Base-by-base conservation (phyloP, 1,284 basidiomycete species). In the Caloboletus firmus region DNA sequence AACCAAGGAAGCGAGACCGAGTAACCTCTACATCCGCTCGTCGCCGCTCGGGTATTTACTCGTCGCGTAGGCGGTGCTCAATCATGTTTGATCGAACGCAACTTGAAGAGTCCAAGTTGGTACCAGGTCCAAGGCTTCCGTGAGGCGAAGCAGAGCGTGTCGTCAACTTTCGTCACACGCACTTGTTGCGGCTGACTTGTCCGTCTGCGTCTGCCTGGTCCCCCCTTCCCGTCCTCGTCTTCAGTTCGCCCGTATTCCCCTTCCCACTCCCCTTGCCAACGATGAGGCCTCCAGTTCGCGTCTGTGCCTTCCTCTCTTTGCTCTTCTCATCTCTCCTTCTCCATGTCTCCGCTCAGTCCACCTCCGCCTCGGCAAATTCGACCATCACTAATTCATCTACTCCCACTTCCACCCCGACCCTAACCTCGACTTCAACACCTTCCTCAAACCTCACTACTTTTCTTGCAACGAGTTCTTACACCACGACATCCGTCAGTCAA, bases 381-480 rank as follows among this genome's bases (percentile, higher is more conserved):
- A 42, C 57, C 35, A 52, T 31, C 4, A 20, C 56, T 26, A 42
- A 28, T 41, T 55, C 58, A 5, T 39, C 59, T 2, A 50, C 58
- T 26, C 30, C 59, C 34, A 45, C 30, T 3, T 3, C 39, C 2
- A 44, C 40, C 12, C 17, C 32, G 17, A 50, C 56, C 6, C 2
- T 34, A 5, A 49, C 57, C 2, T 52, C 28, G 37, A 26, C 62
- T n/a, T 49, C 58, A 3, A 51, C 60, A 5, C 41, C 43, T 9
- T 54, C 65, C 20, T 46, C 57, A n/a, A 69, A 62, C 48, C 51
- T 79, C 54, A 79, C 77, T 34, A 70, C 83, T 28, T 79, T 81
- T 52, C 71, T 76, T 45, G 76, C 77, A 4, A 83, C 84, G 7
- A 75, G 73, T 48, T 73, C 74, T 3, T 64, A 74, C 55, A 79